Conservation (phyloP, 2,329 filamentous ascomycete genomes). For the Cytospora piceae region DNA sequence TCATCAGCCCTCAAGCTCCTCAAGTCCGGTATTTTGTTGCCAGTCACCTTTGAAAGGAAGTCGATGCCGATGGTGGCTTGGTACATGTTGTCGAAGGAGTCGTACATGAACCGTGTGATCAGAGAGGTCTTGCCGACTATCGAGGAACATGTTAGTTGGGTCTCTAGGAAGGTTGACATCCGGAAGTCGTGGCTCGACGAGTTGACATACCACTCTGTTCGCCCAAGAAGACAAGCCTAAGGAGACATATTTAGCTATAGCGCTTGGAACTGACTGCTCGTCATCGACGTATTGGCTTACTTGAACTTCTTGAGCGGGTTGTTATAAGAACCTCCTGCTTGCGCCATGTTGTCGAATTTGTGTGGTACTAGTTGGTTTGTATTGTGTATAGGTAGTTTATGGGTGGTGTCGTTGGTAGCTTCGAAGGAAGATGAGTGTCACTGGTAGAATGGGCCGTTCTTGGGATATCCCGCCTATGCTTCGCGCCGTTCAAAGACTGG, state of each 20-base stretch:
- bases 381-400: neutral
- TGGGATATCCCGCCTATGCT: neutral
- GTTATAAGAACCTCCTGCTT: constrained; percentile 85
- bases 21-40: constrained; percentile 35
- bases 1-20: constrained; percentile 9
- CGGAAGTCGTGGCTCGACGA: constrained; percentile 8
- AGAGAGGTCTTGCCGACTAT: constrained; percentile 97
- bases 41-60: constrained; percentile 87
- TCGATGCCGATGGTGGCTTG: constrained; percentile 99
- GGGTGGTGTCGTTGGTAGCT: constrained; percentile 14
- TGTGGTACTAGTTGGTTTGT: constrained; percentile 29
- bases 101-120: constrained; percentile 99
- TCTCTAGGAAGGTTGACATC: neutral
- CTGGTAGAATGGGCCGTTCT: neutral
- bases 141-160: neutral
- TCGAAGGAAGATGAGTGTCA: neutral
- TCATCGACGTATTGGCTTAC: constrained; percentile 52
- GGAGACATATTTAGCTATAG: constrained; percentile 27
- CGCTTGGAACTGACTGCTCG: constrained; percentile 1
- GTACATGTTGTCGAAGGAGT: constrained; percentile 99
- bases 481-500: neutral
- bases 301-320: constrained; percentile 99
- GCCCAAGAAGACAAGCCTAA: constrained; percentile 91
- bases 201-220: constrained; percentile 88
- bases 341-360: constrained; percentile 69